These are phyloP conservation scores for Phanerodontia chrysosporium DNA, from an alignment of 768 basidiomycete genomes.

Conservation along the genomic window DNA sequence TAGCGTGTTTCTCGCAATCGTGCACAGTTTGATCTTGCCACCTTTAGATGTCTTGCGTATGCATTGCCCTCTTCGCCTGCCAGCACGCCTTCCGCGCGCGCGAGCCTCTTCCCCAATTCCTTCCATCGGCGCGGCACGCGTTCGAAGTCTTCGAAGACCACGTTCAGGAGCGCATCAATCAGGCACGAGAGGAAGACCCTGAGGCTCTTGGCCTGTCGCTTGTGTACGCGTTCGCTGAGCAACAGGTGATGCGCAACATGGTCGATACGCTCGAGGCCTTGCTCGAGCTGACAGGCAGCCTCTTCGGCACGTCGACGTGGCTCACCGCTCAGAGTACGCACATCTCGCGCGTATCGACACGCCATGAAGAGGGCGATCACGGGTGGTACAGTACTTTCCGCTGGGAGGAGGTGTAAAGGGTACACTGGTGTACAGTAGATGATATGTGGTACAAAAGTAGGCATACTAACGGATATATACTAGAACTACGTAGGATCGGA, in stretches of 20 bases:
- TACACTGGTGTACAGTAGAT: background rate
- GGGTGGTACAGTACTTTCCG: slow-evolving; percentile 29
- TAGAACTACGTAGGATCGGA: no score
- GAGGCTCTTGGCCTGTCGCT: slow-evolving; percentile 32
- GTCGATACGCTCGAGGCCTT: slow-evolving; percentile 41
- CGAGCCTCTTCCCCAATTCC: slow-evolving; percentile 45
- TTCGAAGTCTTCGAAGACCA: slow-evolving; percentile 30
- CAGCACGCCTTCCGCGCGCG: slow-evolving; percentile 44
- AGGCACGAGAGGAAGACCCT: slow-evolving; percentile 24
- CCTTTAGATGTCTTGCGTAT: slow-evolving; percentile 40
- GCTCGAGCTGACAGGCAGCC: slow-evolving; percentile 33
- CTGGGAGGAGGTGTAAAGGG: slow-evolving; percentile 18
- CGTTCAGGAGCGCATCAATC: slow-evolving; percentile 31
- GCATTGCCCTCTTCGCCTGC: slow-evolving; percentile 43
- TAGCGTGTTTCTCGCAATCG: background rate
- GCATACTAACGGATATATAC: no score
- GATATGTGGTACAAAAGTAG: background rate
- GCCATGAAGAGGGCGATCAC: slow-evolving; percentile 20
- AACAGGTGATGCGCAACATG: slow-evolving; percentile 36
- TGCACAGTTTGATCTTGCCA: background rate
- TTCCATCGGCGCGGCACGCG: slow-evolving; percentile 42
- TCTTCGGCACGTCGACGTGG: slow-evolving; percentile 46
- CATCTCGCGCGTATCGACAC: slow-evolving; percentile 17
- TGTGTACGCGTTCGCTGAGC: slow-evolving; percentile 41
- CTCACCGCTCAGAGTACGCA: slow-evolving; percentile 23